A percentile compares a stretch with the other conserved stretches of the same genome.
phyloP scores from a whole-genome alignment of 768 basidiomycete genomes.

The Botryobasidium botryosum region DNA sequence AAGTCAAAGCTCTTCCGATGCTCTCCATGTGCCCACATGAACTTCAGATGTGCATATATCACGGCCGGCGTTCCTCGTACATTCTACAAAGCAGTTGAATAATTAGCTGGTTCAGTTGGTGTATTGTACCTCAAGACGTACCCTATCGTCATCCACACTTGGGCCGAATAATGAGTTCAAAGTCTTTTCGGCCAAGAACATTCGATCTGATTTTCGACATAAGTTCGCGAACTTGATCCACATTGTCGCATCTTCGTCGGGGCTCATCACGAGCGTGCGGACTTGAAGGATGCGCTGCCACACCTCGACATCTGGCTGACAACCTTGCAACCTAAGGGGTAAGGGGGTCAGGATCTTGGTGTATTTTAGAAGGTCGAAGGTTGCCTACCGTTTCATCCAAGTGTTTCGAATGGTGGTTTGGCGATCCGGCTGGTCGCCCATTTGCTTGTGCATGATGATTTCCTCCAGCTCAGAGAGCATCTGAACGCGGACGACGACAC shows the following conservation, averaged over 20 bases:
- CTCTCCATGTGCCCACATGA: conserved; percentile 80
- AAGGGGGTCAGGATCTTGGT: conserved; percentile 1
- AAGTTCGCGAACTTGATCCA: conserved; percentile 99
- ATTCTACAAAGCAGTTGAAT: neutral
- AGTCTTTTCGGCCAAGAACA: conserved; percentile 92
- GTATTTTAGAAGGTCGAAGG: neutral
- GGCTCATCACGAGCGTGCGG: conserved; percentile 78
- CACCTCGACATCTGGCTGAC: conserved; percentile 95
- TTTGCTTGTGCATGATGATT: conserved; percentile 90
- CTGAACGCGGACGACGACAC: conserved; percentile 92
- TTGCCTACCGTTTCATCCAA: conserved; percentile 81
- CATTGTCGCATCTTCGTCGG: conserved; percentile 88
- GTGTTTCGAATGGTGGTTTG: conserved; percentile 81
- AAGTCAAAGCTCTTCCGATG: conserved; percentile 65
- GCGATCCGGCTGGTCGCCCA: conserved; percentile 85
- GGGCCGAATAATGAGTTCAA: conserved; percentile 79
- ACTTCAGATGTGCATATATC: conserved; percentile 90
- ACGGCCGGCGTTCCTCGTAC: conserved; percentile 50
- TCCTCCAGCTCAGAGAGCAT: conserved; percentile 98
- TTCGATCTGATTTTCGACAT: conserved; percentile 86
- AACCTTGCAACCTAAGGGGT: conserved; percentile 60
- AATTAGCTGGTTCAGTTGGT: conserved; percentile 6
- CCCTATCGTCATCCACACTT: conserved; percentile 6
- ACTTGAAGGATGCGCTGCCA: conserved; percentile 98
- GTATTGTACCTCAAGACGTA: conserved; percentile 24